These are phyloP conservation scores for Rosa persica DNA, from an alignment of 306 rosid species.

Conservation along the genomic window DNA sequence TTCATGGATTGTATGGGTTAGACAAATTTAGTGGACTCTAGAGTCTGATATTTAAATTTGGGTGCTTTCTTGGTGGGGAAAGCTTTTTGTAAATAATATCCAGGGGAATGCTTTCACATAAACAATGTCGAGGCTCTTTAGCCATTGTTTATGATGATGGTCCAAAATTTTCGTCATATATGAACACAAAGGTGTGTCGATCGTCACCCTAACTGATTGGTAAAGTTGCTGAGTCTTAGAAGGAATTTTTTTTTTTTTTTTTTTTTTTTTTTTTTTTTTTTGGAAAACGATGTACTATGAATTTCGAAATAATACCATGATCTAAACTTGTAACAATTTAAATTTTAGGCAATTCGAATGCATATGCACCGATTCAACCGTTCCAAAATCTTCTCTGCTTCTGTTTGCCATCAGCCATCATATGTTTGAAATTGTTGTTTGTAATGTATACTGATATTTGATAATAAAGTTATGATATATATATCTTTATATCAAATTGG, in stretches of 20 bases:
- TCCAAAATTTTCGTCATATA: not conserved
- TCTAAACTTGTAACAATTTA: too few relatives aligned
- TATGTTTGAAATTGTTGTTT: not conserved
- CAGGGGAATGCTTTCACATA: not conserved
- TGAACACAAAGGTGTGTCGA: not conserved
- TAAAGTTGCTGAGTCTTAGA: not conserved
- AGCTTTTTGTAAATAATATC: not conserved
- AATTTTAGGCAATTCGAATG: not conserved
- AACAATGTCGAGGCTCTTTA: not conserved
- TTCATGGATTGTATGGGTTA: not conserved
- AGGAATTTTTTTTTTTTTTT: not conserved
- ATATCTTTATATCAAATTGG: not conserved
- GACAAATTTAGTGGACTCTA: slow-evolving; percentile 20
- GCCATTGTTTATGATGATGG: not conserved
- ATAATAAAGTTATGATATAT: too few relatives aligned
- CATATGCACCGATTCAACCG: not conserved
- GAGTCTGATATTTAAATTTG: not conserved
- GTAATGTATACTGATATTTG: not conserved
- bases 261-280: not conserved
- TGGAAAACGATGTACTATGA: not conserved
- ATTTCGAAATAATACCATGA: not conserved
- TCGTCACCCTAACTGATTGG: not conserved
- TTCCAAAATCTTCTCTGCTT: not conserved
- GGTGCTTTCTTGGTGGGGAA: slow-evolving; percentile 8
- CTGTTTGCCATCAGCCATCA: not conserved